phyloP scores from a whole-genome alignment of 371 early-diverging fungal species.

The Choanephora cucurbitarum region DNA sequence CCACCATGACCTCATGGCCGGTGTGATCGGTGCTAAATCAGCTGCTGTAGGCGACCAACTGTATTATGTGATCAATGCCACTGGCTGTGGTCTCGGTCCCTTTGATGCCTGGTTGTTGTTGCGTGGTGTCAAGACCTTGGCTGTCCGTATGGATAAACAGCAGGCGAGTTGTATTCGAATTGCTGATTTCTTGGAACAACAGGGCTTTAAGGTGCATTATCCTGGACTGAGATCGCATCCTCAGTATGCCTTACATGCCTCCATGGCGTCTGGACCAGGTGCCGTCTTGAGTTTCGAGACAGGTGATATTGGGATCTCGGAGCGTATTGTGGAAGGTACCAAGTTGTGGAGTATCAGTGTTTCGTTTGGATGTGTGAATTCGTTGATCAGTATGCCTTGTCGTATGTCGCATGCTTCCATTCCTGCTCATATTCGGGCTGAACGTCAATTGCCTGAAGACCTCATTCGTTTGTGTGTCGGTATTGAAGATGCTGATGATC shows the following conservation, averaged over 20 bases:
- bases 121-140: conserved; percentile 88
- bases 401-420: conserved; percentile 98
- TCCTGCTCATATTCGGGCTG: conserved; percentile 86
- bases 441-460: conserved; percentile 89
- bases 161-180: conserved; percentile 76
- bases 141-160: conserved; percentile 87
- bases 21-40: conserved; percentile 77
- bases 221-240: conserved; percentile 90
- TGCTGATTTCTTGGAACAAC: conserved; percentile 77
- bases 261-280: conserved; percentile 85
- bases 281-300: conserved; percentile 95
- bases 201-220: conserved; percentile 83
- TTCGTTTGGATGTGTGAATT: conserved; percentile 96
- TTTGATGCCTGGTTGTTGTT: conserved; percentile 87
- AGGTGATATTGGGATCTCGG: conserved; percentile 80
- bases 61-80: conserved; percentile 87
- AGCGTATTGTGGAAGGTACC: conserved; percentile 83
- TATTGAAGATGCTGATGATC: conserved; percentile 93
- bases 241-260: conserved; percentile 81
- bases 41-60: conserved; percentile 74
- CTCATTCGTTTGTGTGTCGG: conserved; percentile 96
- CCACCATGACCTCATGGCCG: conserved; percentile 94
- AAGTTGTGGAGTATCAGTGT: conserved; percentile 91
- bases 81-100: conserved; percentile 87
- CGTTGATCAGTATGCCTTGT: conserved; percentile 96